Conservation (phyloP, 2,329 filamentous ascomycete species). For the Fonsecaea nubica region DNA sequence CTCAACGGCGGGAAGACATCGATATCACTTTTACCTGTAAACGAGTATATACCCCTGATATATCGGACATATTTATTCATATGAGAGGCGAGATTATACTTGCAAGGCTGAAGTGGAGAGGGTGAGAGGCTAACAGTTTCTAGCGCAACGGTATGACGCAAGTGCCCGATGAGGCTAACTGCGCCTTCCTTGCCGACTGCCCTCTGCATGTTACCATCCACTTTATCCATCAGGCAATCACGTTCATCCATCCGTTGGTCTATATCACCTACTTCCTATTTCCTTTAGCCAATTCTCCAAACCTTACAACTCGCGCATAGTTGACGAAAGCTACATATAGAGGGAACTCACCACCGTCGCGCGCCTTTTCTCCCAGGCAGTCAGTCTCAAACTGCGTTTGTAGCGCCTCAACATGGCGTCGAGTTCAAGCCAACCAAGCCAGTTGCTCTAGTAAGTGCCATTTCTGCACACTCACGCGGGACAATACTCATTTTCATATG, state of each 20-base stretch:
- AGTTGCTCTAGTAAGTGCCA: conserved; percentile 72
- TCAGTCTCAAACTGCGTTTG: neutral
- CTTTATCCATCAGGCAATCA: neutral
- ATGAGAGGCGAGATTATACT: conserved; percentile 1
- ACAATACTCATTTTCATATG: neutral
- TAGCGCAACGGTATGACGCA: conserved; percentile 15
- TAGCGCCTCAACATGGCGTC: conserved; percentile 66
- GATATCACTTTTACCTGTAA: too few relatives aligned
- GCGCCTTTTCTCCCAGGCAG: neutral
- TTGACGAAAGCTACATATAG: neutral
- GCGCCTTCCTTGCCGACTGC: neutral
- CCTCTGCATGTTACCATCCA: too few relatives aligned
- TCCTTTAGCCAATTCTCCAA: neutral
- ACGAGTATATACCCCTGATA: neutral
- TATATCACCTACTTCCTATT: neutral
- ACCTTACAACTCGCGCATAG: neutral
- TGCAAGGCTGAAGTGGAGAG: neutral
- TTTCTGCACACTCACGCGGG: neutral
- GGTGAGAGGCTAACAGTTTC: neutral
- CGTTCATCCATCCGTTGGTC: neutral
- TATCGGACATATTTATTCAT: neutral
- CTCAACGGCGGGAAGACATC: too few relatives aligned
- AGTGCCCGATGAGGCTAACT: neutral
- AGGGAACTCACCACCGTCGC: neutral
- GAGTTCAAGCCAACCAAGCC: conserved; percentile 69